These are phyloP conservation scores for Cenchrus americanus DNA, from an alignment of 176 grass and related monocot genomes.

Conservation along the genomic window DNA sequence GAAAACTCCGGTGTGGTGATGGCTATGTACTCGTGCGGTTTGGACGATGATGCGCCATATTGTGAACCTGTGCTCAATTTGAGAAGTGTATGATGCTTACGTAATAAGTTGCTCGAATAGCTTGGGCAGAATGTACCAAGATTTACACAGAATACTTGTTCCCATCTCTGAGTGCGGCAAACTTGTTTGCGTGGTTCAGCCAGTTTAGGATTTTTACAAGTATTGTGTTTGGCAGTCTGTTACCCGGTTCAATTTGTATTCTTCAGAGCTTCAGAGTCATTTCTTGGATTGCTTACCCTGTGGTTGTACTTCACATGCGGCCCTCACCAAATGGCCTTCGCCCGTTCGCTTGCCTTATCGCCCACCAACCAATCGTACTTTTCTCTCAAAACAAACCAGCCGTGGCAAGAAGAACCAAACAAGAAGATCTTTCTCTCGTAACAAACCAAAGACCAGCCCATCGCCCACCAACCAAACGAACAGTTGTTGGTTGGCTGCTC, in stretches of 20 bases:
- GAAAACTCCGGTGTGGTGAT: background rate
- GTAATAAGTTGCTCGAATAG: conserved; percentile 41
- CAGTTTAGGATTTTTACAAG: background rate
- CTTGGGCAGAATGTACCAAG: conserved; percentile 19
- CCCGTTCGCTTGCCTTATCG: too few relatives aligned
- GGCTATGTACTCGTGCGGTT: background rate
- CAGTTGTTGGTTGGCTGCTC: too few relatives aligned
- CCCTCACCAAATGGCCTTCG: too few relatives aligned
- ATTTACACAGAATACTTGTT: background rate
- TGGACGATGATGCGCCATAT: background rate
- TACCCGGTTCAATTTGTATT: too few relatives aligned
- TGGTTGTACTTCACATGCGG: too few relatives aligned
- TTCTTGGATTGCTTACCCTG: background rate
- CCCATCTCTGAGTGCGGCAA: background rate
- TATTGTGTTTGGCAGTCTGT: background rate
- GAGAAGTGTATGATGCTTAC: background rate
- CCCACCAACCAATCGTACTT: too few relatives aligned
- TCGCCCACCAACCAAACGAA: too few relatives aligned
- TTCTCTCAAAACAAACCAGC: too few relatives aligned
- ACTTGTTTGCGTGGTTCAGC: background rate
- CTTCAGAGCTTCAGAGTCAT: background rate
- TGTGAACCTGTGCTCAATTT: background rate
- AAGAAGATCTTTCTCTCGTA: too few relatives aligned
- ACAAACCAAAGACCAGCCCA: too few relatives aligned
- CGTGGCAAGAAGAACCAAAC: too few relatives aligned